phyloP scores from a whole-genome alignment of 768 basidiomycete genomes.

The Nidula microcarpa region DNA sequence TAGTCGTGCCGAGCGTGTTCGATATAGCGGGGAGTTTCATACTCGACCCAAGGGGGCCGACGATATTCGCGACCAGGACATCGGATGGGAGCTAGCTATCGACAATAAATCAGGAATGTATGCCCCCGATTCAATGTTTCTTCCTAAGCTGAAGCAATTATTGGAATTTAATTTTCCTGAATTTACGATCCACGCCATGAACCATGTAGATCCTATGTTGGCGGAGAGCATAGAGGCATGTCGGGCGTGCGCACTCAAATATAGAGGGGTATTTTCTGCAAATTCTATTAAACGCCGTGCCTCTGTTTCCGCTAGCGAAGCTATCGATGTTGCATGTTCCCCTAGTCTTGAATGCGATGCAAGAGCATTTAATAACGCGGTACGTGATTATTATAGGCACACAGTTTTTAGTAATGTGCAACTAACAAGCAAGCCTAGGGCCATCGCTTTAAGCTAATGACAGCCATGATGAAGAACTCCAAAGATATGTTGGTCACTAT shows the following conservation, averaged over 20 bases:
- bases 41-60: too few species aligned
- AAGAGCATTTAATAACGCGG: too few species aligned
- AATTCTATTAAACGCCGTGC: too few species aligned
- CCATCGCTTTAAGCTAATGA: too few species aligned
- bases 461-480: too few species aligned
- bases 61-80: constrained; percentile 45
- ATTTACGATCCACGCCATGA: constrained; percentile 51
- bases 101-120: constrained; percentile 90
- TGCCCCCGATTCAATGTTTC: constrained; percentile 60
- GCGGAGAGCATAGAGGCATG: constrained; percentile 63
- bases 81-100: constrained; percentile 78
- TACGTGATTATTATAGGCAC: too few species aligned
- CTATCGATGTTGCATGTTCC: too few species aligned
- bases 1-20: constrained; percentile 63
- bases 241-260: constrained; percentile 56
- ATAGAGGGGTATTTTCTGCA: constrained; percentile 42
- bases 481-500: too few species aligned
- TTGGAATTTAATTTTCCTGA: constrained; percentile 75
- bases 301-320: too few species aligned
- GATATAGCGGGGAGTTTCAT: constrained; percentile 81
- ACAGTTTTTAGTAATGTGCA: too few species aligned
- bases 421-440: too few species aligned
- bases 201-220: constrained; percentile 52
- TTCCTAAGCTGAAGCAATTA: constrained; percentile 58
- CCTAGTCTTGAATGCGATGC: too few species aligned